Evolutionary conservation across 2,329 filamentous ascomycete species (phyloP).

Genomic region (Cryphonectria carpinicola): DNA sequence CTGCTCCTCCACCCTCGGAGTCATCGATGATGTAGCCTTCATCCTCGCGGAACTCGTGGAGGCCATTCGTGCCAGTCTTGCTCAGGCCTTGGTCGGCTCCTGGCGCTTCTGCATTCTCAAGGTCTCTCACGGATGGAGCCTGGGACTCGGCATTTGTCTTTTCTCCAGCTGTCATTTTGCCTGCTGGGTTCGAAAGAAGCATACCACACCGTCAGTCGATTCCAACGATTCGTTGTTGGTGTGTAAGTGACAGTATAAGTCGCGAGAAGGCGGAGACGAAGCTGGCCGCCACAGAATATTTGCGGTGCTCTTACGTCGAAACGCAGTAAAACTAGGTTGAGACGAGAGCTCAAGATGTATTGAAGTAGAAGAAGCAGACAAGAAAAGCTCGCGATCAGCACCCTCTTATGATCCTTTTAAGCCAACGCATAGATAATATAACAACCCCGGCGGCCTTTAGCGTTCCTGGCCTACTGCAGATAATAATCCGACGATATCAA

Average conservation of each 20-base stretch:
- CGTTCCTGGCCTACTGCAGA: background rate
- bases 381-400: background rate
- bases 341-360: background rate
- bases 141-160: background rate
- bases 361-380: background rate
- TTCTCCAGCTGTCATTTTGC: constrained; percentile 18
- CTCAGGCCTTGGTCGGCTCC: background rate
- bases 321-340: background rate
- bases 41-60: constrained; percentile 42
- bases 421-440: background rate
- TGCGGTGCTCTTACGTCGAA: background rate
- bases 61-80: constrained; percentile 27
- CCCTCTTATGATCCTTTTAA: background rate
- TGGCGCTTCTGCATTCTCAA: background rate
- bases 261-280: background rate
- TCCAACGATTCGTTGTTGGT: background rate
- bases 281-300: background rate
- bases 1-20: constrained; percentile 33
- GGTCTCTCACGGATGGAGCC: background rate
- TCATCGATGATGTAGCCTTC: constrained; percentile 46
- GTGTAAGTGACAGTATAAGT: background rate
- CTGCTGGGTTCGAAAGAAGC: background rate
- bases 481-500: background rate
- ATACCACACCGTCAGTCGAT: background rate
- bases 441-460: background rate